Conservation (phyloP, 306 rosid species). For the Boehmeria nivea region DNA sequence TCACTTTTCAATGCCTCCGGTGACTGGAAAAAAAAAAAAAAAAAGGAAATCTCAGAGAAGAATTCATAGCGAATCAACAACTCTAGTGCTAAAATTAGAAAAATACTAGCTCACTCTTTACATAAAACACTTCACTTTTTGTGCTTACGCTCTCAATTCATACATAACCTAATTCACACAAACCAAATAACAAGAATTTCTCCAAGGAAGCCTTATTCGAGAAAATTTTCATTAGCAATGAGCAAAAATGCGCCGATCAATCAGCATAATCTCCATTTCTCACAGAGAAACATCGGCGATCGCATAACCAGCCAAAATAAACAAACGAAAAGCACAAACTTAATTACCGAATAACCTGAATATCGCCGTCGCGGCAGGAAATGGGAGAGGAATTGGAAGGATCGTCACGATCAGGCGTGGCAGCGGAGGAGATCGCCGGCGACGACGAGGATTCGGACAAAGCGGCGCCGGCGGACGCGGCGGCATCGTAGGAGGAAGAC, state of each 20-base stretch:
- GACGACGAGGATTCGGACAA: slow-evolving; percentile 23
- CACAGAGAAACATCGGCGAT: too few relatives aligned
- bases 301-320: background rate
- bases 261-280: too few relatives aligned
- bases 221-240: too few relatives aligned
- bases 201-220: too few relatives aligned
- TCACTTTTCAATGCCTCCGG: slow-evolving; percentile 59
- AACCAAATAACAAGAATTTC: too few relatives aligned
- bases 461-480: slow-evolving; percentile 1
- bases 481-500: slow-evolving; percentile 14
- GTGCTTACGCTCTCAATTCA: too few relatives aligned
- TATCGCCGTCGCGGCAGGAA: slow-evolving; percentile 32
- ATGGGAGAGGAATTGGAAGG: slow-evolving; percentile 40
- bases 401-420: slow-evolving; percentile 38
- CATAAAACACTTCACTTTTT: too few relatives aligned
- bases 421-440: slow-evolving; percentile 16
- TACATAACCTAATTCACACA: too few relatives aligned
- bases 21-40: slow-evolving; percentile 32
- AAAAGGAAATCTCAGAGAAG: background rate
- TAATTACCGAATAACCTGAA: slow-evolving; percentile 38
- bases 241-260: too few relatives aligned
- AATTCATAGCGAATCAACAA: background rate
- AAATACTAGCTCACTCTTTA: too few relatives aligned
- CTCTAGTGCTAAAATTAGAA: too few relatives aligned
- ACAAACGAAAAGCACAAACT: background rate